Percentiles rank a stretch among this genome's conserved stretches.
Conservation (phyloP, 2,329 filamentous ascomycete species). For the Sarocladium brachiariae region DNA sequence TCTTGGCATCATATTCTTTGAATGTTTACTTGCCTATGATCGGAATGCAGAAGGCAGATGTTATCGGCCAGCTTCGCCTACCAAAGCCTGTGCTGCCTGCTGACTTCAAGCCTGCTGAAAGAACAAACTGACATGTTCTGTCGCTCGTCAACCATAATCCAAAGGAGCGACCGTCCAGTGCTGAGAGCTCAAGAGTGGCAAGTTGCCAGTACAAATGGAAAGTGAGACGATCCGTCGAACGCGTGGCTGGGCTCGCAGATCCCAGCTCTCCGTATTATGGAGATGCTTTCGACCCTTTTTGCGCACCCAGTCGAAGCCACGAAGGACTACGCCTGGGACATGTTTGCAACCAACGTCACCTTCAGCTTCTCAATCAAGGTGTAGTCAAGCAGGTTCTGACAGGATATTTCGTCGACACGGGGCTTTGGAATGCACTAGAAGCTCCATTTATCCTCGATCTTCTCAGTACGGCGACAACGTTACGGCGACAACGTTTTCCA, state of each 20-base stretch:
- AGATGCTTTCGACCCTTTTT: slow-evolving; percentile 83
- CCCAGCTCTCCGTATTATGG: slow-evolving; percentile 81
- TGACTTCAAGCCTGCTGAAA: slow-evolving; percentile 63
- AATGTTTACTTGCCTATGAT: slow-evolving; percentile 77
- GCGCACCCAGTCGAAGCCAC: slow-evolving; percentile 67
- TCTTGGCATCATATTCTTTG: slow-evolving; percentile 93
- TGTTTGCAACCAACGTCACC: slow-evolving; percentile 51
- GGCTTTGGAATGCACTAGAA: slow-evolving; percentile 72
- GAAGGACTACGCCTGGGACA: slow-evolving; percentile 75
- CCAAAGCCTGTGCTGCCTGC: slow-evolving; percentile 62
- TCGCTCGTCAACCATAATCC: slow-evolving; percentile 78
- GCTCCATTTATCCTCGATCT: slow-evolving; percentile 74
- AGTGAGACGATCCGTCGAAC: slow-evolving; percentile 84
- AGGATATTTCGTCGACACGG: slow-evolving; percentile 82
- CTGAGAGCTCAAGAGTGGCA: slow-evolving; percentile 78
- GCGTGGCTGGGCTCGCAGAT: slow-evolving; percentile 72
- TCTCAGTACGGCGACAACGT: slow-evolving; percentile 67
- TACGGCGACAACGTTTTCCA: slow-evolving; percentile 65
- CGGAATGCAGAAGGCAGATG: slow-evolving; percentile 57
- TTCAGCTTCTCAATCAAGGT: slow-evolving; percentile 62
- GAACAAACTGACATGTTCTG: slow-evolving; percentile 74
- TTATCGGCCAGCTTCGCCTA: slow-evolving; percentile 62
- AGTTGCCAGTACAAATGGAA: slow-evolving; percentile 85
- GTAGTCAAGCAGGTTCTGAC: slow-evolving; percentile 68
- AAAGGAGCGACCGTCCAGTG: slow-evolving; percentile 72